Percentiles rank a stretch among this genome's conserved stretches.
These are phyloP conservation scores for Trichoderma polysporum DNA, from an alignment of 2,329 filamentous ascomycete species.

Conservation along the genomic window DNA sequence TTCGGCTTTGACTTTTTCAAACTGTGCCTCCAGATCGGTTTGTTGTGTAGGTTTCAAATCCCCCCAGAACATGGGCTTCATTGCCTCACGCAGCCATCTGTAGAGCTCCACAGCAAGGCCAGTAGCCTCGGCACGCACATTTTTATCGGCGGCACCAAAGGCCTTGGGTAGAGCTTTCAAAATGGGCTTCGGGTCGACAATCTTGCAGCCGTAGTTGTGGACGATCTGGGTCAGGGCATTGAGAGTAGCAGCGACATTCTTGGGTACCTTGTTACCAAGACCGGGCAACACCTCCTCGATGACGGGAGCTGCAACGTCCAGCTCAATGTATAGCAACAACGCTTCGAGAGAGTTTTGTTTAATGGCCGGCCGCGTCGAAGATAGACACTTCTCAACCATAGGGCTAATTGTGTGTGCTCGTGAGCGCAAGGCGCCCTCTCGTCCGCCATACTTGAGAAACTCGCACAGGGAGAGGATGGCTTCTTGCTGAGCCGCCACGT, in stretches of 20 bases:
- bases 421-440: slow-evolving; percentile 75
- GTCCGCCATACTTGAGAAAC: slow-evolving; percentile 87
- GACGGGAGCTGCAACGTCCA: slow-evolving; percentile 81
- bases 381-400: slow-evolving; percentile 87
- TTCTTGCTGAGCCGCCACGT: slow-evolving; percentile 95
- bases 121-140: slow-evolving; percentile 90
- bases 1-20: slow-evolving; percentile 90
- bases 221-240: slow-evolving; percentile 79
- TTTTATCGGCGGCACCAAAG: slow-evolving; percentile 97
- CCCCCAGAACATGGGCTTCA: slow-evolving; percentile 97
- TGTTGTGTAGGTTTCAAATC: slow-evolving; percentile 96
- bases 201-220: slow-evolving; percentile 92
- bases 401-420: slow-evolving; percentile 71
- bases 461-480: slow-evolving; percentile 83
- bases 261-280: slow-evolving; percentile 85
- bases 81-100: slow-evolving; percentile 93
- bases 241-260: slow-evolving; percentile 72
- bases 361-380: slow-evolving; percentile 82
- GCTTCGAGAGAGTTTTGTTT: slow-evolving; percentile 87
- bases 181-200: slow-evolving; percentile 87
- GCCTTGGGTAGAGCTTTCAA: slow-evolving; percentile 85
- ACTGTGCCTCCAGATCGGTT: slow-evolving; percentile 86
- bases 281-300: slow-evolving; percentile 86
- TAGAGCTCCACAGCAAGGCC: slow-evolving; percentile 92
- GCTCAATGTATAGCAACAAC: slow-evolving; percentile 82